Conservation (phyloP, 768 basidiomycete species). For the Termitomyces sp. region DNA sequence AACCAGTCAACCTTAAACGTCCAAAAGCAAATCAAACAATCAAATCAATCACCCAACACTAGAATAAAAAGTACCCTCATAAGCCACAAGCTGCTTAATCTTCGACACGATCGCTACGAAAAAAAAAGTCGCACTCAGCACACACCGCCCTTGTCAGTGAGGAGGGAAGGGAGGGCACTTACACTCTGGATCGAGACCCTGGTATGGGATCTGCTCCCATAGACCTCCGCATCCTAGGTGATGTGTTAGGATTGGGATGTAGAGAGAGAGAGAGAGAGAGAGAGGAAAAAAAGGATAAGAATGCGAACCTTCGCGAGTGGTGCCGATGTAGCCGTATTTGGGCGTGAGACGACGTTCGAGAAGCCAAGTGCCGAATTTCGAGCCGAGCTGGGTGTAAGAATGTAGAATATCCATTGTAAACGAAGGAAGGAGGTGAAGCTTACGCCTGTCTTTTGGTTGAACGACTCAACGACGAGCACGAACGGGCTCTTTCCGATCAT, state of each 20-base stretch:
- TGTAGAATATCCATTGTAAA: background rate
- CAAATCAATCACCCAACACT: background rate
- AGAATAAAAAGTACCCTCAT: conserved; percentile 8
- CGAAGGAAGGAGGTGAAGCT: background rate
- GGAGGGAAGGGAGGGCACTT: conserved; percentile 23
- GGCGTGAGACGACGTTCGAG: conserved; percentile 80
- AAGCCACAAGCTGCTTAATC: conserved; percentile 44
- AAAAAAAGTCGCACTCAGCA: background rate
- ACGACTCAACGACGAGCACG: conserved; percentile 81
- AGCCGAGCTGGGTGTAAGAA: conserved; percentile 51
- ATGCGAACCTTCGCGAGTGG: conserved; percentile 63
- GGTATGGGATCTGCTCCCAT: conserved; percentile 81
- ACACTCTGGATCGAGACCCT: conserved; percentile 80
- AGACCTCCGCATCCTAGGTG: conserved; percentile 56
- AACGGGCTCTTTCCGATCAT: conserved; percentile 75
- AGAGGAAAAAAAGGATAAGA: conserved; percentile 10
- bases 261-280: background rate
- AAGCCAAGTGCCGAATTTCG: conserved; percentile 84
- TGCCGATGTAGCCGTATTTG: conserved; percentile 79
- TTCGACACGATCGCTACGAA: conserved; percentile 45
- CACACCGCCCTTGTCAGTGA: no score
- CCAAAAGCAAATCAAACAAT: background rate
- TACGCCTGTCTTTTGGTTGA: conserved; percentile 88
- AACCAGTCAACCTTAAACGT: background rate
- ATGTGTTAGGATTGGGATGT: no score